A percentile compares a stretch with the other conserved stretches of the same genome.
Evolutionary conservation across 2,329 filamentous ascomycete genomes (phyloP).

Genomic region (Cladosporium oxysporum): DNA sequence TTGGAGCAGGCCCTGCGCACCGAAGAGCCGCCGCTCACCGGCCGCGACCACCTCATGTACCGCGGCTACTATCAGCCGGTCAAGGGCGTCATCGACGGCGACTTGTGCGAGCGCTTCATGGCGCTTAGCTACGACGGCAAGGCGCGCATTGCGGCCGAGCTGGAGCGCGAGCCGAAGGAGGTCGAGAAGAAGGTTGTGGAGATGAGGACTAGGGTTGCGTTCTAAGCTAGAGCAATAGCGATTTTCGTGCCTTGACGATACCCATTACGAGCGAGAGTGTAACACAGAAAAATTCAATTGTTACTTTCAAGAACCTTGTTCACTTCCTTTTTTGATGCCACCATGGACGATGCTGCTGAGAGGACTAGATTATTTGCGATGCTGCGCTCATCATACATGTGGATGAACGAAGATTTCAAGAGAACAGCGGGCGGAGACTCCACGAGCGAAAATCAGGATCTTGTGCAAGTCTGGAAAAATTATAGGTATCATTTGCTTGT

Average conservation of each 20-base stretch:
- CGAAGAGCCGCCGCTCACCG: slow-evolving; percentile 84
- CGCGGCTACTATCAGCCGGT: slow-evolving; percentile 93
- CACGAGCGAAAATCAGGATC: neutral
- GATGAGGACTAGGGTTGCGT: slow-evolving; percentile 42
- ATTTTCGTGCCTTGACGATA: slow-evolving; percentile 9
- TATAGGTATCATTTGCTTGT: neutral
- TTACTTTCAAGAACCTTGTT: neutral
- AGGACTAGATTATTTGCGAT: neutral
- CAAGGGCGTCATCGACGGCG: slow-evolving; percentile 95
- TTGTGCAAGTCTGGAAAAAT: neutral
- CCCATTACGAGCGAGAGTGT: slow-evolving; percentile 10
- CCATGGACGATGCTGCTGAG: neutral
- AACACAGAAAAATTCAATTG: neutral
- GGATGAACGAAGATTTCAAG: neutral
- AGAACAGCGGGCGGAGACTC: neutral
- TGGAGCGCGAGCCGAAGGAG: slow-evolving; percentile 87
- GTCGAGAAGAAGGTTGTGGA: slow-evolving; percentile 86
- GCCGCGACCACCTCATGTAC: slow-evolving; percentile 93
- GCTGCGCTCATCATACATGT: neutral
- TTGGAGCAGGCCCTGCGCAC: slow-evolving; percentile 84
- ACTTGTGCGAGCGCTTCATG: slow-evolving; percentile 90
- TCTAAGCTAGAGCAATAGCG: slow-evolving; percentile 26
- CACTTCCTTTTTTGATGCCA: neutral
- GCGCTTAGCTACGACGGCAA: slow-evolving; percentile 85
- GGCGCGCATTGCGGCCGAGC: slow-evolving; percentile 88